Conservation (phyloP, 1,284 basidiomycete genomes). For the Cerrena zonata region DNA sequence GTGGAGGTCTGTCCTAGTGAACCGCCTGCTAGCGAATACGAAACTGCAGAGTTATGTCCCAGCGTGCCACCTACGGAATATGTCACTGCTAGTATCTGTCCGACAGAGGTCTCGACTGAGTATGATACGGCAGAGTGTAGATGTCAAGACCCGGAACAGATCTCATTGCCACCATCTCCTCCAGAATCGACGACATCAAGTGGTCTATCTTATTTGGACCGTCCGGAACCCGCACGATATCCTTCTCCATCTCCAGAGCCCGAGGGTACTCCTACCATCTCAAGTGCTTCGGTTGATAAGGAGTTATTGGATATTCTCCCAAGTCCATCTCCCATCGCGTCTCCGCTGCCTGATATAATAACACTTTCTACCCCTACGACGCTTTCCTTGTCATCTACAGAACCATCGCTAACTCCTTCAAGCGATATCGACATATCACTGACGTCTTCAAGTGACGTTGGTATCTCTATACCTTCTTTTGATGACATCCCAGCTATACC, state of each 20-base stretch:
- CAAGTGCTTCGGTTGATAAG: constrained; percentile 9
- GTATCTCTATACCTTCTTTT: constrained; percentile 23
- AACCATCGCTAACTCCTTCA: constrained; percentile 33
- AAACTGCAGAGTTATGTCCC: constrained; percentile 46
- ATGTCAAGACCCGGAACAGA: constrained; percentile 11
- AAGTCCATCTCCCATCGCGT: constrained; percentile 19
- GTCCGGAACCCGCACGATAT: neutral
- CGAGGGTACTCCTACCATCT: constrained; percentile 1
- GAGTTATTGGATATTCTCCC: constrained; percentile 16
- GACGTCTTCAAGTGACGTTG: constrained; percentile 19
- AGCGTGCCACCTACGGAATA: constrained; percentile 47
- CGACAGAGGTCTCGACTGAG: constrained; percentile 33
- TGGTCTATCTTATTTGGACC: neutral
- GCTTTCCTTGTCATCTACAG: constrained; percentile 16
- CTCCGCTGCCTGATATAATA: constrained; percentile 19
- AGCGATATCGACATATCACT: constrained; percentile 9
- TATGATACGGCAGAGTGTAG: constrained; percentile 31
- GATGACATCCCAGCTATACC: constrained; percentile 13
- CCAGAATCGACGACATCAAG: constrained; percentile 3
- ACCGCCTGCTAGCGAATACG: constrained; percentile 41
- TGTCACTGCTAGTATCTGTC: constrained; percentile 44
- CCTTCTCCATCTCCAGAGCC: constrained; percentile 28
- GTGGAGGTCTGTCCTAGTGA: constrained; percentile 39
- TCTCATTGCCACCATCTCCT: constrained; percentile 16
- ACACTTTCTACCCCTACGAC: constrained; percentile 13